These are phyloP conservation scores for Thalassiosira tumida DNA, from an alignment of 352 stramenopile species.

Conservation along the genomic window DNA sequence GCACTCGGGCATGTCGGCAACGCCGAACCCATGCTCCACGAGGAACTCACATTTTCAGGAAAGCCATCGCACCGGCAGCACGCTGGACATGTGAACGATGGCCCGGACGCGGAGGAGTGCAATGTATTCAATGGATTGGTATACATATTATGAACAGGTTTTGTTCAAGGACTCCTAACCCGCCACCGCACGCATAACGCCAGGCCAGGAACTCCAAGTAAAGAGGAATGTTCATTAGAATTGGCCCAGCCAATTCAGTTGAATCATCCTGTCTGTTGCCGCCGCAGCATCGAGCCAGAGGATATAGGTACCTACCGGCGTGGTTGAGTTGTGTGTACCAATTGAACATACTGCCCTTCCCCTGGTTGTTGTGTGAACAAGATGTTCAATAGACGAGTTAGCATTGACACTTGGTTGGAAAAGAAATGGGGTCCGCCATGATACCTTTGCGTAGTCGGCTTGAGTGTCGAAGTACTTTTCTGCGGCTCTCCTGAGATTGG, in stretches of 20 bases:
- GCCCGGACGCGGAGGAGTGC: constrained; percentile 27
- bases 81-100: constrained; percentile 60
- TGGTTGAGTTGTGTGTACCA: constrained; percentile 6
- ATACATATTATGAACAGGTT: constrained; percentile 22
- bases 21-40: constrained; percentile 36
- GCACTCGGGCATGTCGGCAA: constrained; percentile 17
- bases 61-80: constrained; percentile 51
- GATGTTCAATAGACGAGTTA: too few species aligned
- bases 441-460: constrained; percentile 42
- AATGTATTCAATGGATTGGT: constrained; percentile 42
- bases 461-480: constrained; percentile 17
- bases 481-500: neutral
- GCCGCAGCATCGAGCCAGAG: neutral
- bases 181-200: neutral
- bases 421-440: too few species aligned
- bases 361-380: too few species aligned
- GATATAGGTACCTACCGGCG: constrained; percentile 5
- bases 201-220: constrained; percentile 60
- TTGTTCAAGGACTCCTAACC: constrained; percentile 4
- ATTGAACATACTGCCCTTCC: constrained; percentile 22
- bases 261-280: constrained; percentile 9
- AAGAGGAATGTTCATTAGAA: constrained; percentile 63
- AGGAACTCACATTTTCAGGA: constrained; percentile 31
- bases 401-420: too few species aligned
- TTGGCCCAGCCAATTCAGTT: constrained; percentile 15